These are phyloP conservation scores for Colletotrichum sp. DNA, from an alignment of 2,329 filamentous ascomycete genomes.

Conservation along the genomic window DNA sequence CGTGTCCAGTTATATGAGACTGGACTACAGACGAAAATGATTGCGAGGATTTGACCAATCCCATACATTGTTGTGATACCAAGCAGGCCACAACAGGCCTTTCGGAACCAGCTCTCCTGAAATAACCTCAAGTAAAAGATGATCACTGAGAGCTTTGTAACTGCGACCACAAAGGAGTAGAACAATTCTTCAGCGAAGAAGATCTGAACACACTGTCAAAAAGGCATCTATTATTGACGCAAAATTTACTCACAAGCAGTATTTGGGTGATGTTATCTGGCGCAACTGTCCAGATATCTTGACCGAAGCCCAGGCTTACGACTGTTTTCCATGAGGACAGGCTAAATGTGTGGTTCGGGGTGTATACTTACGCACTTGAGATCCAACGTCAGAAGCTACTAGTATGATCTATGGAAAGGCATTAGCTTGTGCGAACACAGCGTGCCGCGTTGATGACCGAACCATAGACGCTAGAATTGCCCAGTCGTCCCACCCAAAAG, in stretches of 20 bases:
- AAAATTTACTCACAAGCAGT: background rate
- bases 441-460: background rate
- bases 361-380: background rate
- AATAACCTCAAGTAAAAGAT: slow-evolving; percentile 4
- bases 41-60: background rate
- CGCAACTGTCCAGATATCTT: background rate
- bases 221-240: background rate
- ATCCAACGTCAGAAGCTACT: background rate
- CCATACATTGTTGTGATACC: background rate
- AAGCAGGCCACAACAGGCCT: background rate
- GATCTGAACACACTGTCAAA: background rate
- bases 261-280: slow-evolving; percentile 10
- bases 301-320: background rate
- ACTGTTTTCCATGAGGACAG: background rate
- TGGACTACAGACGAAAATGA: background rate
- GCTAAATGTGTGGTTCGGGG: background rate
- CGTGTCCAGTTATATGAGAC: background rate
- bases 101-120: background rate
- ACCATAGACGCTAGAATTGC: background rate
- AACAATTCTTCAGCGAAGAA: slow-evolving; percentile 7
- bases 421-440: no score
- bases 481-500: background rate
- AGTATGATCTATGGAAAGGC: background rate
- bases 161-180: background rate
- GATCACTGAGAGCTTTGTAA: slow-evolving; percentile 1